Evolutionary conservation across 441 rosid species (phyloP).

Genomic region (Geranium incanum): DNA sequence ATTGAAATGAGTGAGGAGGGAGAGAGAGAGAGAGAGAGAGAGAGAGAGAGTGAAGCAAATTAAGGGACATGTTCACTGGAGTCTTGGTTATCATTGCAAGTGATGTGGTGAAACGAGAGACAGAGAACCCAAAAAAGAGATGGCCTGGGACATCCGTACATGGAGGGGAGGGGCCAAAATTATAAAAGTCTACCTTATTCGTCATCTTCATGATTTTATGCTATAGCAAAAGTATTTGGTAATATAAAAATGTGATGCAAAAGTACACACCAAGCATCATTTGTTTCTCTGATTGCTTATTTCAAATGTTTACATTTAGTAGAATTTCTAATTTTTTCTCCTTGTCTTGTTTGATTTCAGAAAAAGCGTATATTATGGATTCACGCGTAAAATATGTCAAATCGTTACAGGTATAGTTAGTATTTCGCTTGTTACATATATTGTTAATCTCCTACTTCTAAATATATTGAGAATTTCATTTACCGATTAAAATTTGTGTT

Average conservation of each 20-base stretch:
- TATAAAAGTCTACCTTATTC: not conserved
- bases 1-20: not conserved
- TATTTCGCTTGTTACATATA: no score
- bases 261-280: not conserved
- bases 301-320: no score
- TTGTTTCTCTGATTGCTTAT: not conserved
- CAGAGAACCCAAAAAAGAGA: not conserved
- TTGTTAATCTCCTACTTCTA: no score
- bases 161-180: not conserved
- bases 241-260: not conserved
- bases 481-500: no score
- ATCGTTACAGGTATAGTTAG: no score
- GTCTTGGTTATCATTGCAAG: not conserved
- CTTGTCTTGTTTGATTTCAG: not conserved
- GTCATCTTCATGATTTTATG: not conserved
- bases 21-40: no score
- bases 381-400: no score
- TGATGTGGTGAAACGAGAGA: constrained; percentile 5
- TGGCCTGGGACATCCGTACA: not conserved
- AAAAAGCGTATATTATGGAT: no score
- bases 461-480: no score
- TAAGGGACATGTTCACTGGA: not conserved
- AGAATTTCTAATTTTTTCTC: no score
- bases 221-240: not conserved
- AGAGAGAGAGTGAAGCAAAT: no score